Evolutionary conservation across 2,329 filamentous ascomycete genomes (phyloP), one percentile per base, ranked within the genome.

Genomic region (Arthrinium phaeospermum): DNA sequence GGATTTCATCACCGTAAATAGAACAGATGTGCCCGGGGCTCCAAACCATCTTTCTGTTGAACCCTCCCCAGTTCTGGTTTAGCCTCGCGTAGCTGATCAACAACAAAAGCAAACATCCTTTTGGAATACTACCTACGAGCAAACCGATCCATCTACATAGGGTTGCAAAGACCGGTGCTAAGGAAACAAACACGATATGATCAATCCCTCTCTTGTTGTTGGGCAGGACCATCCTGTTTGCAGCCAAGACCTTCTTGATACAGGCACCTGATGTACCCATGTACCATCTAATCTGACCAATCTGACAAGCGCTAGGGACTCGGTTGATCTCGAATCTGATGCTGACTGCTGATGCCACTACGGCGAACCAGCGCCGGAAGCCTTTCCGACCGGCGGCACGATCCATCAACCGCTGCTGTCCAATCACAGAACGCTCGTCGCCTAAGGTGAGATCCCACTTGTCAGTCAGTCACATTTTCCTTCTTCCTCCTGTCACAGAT

Each of bases 251-350:
- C 27, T 57, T 34, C 13, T 27, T 30, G 13, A 41, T 61, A 61
- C 53, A 64, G 57, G 57, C 57, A n/a, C 10, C 34, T 37, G 22
- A 64, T 41, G 57, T 64, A 64, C 30, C 57, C 34, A 41, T 12
- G 57, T 64, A 41, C n/a, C 34, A 64, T 64, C 57, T n/a, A 64
- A 64, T 64, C 57, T 64, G 57, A 10, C 57, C 57, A 64, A 64
- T 64, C 57, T 64, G 57, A 64, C 57, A 19, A 64, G 34, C 57
- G 41, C 57, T 64, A 64, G 57, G 57, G 57, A 64, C 57, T 64
- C 57, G 57, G 34, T 64, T 64, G 57, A 64, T 64, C 57, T 64
- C 57, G 57, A 64, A 64, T 64, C 34, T 64, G 57, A 64, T 64
- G 57, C 57, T 64, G 57, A 41, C 57, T 64, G 22, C 57, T 64